These are phyloP conservation scores for Kazachstania psychrophila DNA, from an alignment of 805 yeast species.

Conservation along the genomic window DNA sequence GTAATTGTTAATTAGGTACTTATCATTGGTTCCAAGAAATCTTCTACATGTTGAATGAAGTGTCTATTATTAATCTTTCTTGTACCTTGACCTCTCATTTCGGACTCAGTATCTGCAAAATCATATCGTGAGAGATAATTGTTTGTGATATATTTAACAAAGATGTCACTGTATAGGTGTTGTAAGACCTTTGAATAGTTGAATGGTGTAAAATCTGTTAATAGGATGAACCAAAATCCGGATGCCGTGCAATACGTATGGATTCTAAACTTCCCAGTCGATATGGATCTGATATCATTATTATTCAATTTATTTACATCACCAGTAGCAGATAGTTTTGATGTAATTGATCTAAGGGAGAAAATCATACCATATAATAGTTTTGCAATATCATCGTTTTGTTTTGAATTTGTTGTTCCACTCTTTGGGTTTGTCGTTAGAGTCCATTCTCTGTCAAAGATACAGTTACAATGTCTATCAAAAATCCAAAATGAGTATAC, in stretches of 20 bases:
- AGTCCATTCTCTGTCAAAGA: constrained; percentile 69
- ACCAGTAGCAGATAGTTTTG: constrained; percentile 35
- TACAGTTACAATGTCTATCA: constrained; percentile 87
- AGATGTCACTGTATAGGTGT: constrained; percentile 26
- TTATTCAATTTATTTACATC: constrained; percentile 14
- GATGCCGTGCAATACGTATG: constrained; percentile 76
- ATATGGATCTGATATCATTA: constrained; percentile 31
- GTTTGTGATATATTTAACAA: constrained; percentile 23
- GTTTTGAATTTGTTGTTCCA: constrained; percentile 40
- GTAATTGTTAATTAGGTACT: constrained; percentile 7
- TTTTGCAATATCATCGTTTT: constrained; percentile 64
- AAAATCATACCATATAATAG: constrained; percentile 77
- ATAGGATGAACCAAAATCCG: constrained; percentile 63
- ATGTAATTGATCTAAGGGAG: constrained; percentile 67
- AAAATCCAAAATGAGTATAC: constrained; percentile 83
- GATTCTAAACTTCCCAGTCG: constrained; percentile 70
- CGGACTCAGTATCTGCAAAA: constrained; percentile 23
- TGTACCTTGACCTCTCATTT: constrained; percentile 27
- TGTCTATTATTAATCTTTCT: constrained; percentile 25
- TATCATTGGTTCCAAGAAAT: constrained; percentile 27
- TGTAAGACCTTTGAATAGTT: constrained; percentile 23
- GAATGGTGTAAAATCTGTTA: constrained; percentile 48
- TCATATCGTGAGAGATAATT: constrained; percentile 27
- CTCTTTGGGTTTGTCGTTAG: constrained; percentile 24
- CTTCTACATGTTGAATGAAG: constrained; percentile 23